Evolutionary conservation across 2,329 filamentous ascomycete species (phyloP).

Genomic region (Epichloe hybrida): DNA sequence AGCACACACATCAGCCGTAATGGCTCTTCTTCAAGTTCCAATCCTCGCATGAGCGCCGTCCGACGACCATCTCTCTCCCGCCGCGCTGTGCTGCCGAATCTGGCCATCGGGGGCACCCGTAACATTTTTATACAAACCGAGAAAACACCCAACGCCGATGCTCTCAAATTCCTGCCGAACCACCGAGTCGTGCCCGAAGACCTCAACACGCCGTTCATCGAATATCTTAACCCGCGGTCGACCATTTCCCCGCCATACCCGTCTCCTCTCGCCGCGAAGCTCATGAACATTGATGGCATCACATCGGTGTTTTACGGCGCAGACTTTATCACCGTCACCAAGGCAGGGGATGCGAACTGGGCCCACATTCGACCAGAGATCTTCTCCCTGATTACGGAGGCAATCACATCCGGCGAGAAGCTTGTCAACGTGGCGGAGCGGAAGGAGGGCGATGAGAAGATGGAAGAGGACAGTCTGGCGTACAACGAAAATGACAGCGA

Average conservation of each 20-base stretch:
- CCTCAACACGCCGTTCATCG: constrained; percentile 65
- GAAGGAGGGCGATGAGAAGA: constrained; percentile 33
- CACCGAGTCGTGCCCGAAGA: constrained; percentile 66
- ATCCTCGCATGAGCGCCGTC: constrained; percentile 2
- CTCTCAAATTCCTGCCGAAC: constrained; percentile 92
- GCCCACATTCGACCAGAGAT: constrained; percentile 90
- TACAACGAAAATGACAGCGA: constrained; percentile 89
- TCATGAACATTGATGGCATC: constrained; percentile 92
- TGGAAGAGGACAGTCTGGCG: constrained; percentile 53
- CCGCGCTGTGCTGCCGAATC: constrained; percentile 7
- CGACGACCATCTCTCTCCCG: constrained; percentile 1
- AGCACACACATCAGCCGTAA: constrained; percentile 12
- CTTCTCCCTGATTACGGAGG: constrained; percentile 88
- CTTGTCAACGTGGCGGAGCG: constrained; percentile 62
- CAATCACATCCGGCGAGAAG: constrained; percentile 67
- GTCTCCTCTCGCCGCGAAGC: constrained; percentile 76
- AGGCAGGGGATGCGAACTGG: constrained; percentile 80
- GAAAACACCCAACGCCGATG: constrained; percentile 85
- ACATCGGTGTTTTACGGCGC: constrained; percentile 85
- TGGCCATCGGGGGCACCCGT: constrained; percentile 30
- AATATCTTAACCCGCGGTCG: constrained; percentile 80
- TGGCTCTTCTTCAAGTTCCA: neutral
- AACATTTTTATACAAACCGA: constrained; percentile 98
- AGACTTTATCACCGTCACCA: constrained; percentile 96
- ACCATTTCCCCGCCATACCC: constrained; percentile 82